Conservation (phyloP, 176 grass and related monocot genomes). For the Phragmites australis region DNA sequence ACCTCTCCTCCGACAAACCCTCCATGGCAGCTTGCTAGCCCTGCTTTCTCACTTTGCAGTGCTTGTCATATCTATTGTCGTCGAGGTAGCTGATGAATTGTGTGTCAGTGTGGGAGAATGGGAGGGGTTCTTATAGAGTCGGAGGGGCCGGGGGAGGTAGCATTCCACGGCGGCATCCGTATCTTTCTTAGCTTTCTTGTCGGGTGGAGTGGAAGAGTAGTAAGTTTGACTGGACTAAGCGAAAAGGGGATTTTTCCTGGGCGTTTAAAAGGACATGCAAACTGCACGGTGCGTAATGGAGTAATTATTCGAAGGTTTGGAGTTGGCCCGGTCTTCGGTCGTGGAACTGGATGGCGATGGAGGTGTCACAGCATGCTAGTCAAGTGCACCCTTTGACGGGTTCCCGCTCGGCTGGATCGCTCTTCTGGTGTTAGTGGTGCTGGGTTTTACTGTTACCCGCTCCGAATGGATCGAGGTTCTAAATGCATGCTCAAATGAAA, state of each 20-base stretch:
- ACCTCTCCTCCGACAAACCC: conserved; percentile 31
- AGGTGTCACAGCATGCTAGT: conserved; percentile 5
- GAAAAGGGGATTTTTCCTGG: not conserved
- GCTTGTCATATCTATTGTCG: not conserved
- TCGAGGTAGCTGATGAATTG: not conserved
- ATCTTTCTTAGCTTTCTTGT: not conserved
- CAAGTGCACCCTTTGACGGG: conserved; percentile 36
- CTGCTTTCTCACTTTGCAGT: not conserved
- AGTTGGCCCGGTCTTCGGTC: conserved; percentile 51
- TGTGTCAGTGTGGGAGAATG: not conserved
- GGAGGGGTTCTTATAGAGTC: conserved; percentile 40
- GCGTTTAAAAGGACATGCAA: conserved; percentile 12
- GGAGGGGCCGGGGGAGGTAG: not conserved
- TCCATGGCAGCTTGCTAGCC: conserved; percentile 16
- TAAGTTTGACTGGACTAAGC: conserved; percentile 46
- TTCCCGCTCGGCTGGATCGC: conserved; percentile 2
- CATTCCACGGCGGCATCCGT: too few relatives aligned
- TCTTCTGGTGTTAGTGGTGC: conserved; percentile 9
- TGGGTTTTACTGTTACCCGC: not conserved
- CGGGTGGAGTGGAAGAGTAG: conserved; percentile 33
- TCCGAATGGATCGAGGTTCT: not conserved
- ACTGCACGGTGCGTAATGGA: not conserved
- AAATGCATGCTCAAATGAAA: too few relatives aligned
- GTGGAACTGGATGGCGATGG: not conserved
- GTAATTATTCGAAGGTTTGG: conserved; percentile 38